These are phyloP conservation scores for Colletotrichum navitas DNA, from an alignment of 2,329 filamentous ascomycete species.

Conservation along the genomic window DNA sequence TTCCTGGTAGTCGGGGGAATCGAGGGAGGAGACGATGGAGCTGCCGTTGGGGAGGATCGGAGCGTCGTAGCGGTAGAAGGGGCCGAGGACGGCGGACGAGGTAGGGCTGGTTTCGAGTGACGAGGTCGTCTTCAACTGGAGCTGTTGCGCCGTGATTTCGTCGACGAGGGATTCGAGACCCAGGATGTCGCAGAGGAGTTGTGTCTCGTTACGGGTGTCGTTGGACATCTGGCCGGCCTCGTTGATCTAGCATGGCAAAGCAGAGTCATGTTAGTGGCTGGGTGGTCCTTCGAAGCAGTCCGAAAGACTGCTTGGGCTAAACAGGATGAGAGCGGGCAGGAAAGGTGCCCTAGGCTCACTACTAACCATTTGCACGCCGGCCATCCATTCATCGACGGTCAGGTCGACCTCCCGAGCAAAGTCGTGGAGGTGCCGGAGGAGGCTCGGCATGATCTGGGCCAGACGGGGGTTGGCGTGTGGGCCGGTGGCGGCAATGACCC, in stretches of 20 bases:
- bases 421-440: conserved; percentile 75
- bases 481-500: conserved; percentile 74
- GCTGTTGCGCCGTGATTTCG: conserved; percentile 70
- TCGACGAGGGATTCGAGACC: conserved; percentile 75
- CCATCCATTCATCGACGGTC: conserved; percentile 75
- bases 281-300: background rate
- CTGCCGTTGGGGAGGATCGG: conserved; percentile 69
- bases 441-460: conserved; percentile 67
- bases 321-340: background rate
- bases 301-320: background rate
- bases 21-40: conserved; percentile 61
- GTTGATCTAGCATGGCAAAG: conserved; percentile 62
- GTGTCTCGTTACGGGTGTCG: conserved; percentile 74
- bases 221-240: conserved; percentile 73
- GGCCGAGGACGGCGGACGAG: conserved; percentile 75
- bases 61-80: conserved; percentile 76
- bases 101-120: conserved; percentile 59
- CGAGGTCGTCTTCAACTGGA: conserved; percentile 58
- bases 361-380: conserved; percentile 69
- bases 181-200: conserved; percentile 75
- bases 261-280: conserved; percentile 3
- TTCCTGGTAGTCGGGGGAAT: conserved; percentile 53
- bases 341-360: background rate
- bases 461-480: conserved; percentile 71
- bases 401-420: conserved; percentile 76